Conservation (phyloP, 1,139 yeast genomes). For the Geotrichum macrosporum region DNA sequence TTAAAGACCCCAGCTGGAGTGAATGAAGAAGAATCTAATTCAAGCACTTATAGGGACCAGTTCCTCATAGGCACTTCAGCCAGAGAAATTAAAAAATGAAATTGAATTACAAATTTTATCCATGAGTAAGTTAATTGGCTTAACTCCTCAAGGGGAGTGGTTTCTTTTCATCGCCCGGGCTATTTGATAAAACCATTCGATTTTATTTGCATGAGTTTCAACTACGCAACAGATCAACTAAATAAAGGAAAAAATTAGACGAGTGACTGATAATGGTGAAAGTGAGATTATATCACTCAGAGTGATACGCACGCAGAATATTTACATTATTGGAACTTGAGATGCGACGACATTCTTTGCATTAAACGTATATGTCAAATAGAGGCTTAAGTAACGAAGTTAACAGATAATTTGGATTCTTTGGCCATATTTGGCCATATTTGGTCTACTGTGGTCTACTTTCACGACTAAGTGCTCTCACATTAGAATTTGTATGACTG, state of each 20-base stretch:
- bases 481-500: too few species aligned
- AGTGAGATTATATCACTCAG: constrained; percentile 26
- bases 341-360: constrained; percentile 29
- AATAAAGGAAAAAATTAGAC: constrained; percentile 24
- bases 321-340: constrained; percentile 9
- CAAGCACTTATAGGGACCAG: constrained; percentile 13
- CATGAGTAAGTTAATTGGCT: constrained; percentile 22
- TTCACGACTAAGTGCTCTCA: too few species aligned
- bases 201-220: constrained; percentile 22
- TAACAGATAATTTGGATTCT: neutral
- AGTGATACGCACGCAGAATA: constrained; percentile 22
- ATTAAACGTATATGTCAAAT: constrained; percentile 21
- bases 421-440: neutral
- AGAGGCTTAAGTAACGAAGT: neutral
- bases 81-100: constrained; percentile 30
- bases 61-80: constrained; percentile 30
- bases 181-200: constrained; percentile 26
- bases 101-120: constrained; percentile 25
- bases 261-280: constrained; percentile 23
- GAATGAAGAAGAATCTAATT: constrained; percentile 26
- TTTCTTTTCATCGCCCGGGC: constrained; percentile 26
- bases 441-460: constrained; percentile 21
- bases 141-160: constrained; percentile 20
- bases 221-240: constrained; percentile 24
- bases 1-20: constrained; percentile 32